Conservation (phyloP, 78 protist genomes). For the Dictyostelium discoideum region DNA sequence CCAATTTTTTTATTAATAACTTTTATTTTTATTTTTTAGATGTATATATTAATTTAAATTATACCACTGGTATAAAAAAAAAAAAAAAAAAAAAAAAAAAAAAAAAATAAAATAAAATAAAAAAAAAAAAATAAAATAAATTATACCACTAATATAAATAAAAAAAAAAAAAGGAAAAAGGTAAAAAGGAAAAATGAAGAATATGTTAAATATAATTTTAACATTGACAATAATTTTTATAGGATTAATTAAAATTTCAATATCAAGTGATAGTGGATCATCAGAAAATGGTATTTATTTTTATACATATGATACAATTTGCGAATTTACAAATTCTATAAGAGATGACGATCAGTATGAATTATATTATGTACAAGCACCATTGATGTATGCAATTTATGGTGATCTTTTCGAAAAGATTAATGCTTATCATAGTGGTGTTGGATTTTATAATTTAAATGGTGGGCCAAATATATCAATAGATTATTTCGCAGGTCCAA, state of each 20-base stretch:
- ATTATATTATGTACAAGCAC: slow-evolving; percentile 29
- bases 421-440: slow-evolving; percentile 51
- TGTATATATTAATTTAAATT: too few relatives aligned
- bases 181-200: too few relatives aligned
- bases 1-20: too few relatives aligned
- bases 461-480: not conserved
- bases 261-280: not conserved
- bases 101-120: too few relatives aligned
- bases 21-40: too few relatives aligned
- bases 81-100: too few relatives aligned
- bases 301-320: not conserved
- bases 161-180: too few relatives aligned
- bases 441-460: slow-evolving; percentile 15
- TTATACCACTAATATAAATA: not conserved
- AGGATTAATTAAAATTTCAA: not conserved
- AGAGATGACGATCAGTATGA: not conserved
- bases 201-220: too few relatives aligned
- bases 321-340: not conserved
- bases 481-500: slow-evolving; percentile 1
- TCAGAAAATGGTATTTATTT: not conserved
- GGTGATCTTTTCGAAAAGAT: slow-evolving; percentile 33
- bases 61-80: not conserved
- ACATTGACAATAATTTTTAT: not conserved
- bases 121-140: too few relatives aligned
- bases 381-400: slow-evolving; percentile 24